Evolutionary conservation across 2,329 filamentous ascomycete genomes (phyloP).

Genomic region (Paramyrothecium roridum): DNA sequence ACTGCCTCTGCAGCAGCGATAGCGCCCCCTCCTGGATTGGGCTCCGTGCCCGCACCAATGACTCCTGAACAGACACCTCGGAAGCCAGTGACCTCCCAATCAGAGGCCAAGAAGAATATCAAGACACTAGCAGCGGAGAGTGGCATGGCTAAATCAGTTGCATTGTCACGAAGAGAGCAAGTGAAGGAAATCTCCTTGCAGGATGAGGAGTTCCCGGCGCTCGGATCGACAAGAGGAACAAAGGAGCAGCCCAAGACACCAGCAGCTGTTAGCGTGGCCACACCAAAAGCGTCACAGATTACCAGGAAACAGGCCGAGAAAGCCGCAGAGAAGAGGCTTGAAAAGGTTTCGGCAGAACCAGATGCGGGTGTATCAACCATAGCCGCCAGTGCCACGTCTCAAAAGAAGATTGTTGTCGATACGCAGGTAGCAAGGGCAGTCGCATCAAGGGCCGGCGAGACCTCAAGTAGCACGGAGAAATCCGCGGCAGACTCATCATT

Average conservation of each 20-base stretch:
- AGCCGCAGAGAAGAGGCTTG: constrained; percentile 17
- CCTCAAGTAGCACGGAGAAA: constrained; percentile 25
- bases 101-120: constrained; percentile 37
- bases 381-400: neutral
- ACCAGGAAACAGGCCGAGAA: constrained; percentile 28
- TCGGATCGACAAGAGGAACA: constrained; percentile 42
- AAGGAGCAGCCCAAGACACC: constrained; percentile 23
- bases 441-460: constrained; percentile 24
- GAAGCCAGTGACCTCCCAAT: constrained; percentile 18
- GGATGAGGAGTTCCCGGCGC: constrained; percentile 62
- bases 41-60: constrained; percentile 13
- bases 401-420: constrained; percentile 39
- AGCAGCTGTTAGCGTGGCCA: constrained; percentile 27
- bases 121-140: constrained; percentile 43
- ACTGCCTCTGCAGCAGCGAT: constrained; percentile 22
- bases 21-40: constrained; percentile 18
- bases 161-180: constrained; percentile 27
- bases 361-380: neutral
- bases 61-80: constrained; percentile 31
- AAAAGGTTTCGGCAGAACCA: constrained; percentile 13
- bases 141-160: constrained; percentile 43
- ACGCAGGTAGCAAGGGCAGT: constrained; percentile 42
- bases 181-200: constrained; percentile 35
- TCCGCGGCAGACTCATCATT: constrained; percentile 36
- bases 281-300: constrained; percentile 28